Base-by-base conservation (phyloP, 2,329 filamentous ascomycete genomes). In the Cercospora nicotianae region DNA sequence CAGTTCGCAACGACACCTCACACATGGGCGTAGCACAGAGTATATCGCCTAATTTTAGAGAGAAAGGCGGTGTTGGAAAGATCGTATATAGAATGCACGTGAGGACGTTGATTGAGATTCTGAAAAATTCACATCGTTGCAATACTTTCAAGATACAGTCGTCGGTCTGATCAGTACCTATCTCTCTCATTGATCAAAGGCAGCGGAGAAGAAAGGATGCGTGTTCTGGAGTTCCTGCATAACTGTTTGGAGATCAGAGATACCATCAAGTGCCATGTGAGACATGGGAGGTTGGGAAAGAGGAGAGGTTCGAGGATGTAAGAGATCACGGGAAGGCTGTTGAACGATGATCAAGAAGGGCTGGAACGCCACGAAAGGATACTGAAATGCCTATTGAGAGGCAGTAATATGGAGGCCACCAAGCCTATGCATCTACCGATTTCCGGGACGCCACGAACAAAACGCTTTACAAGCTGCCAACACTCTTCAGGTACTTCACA, bases 401-500 rank as follows among this genome's bases (percentile, higher is more conserved):
- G 45, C 18, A 16, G 2, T 30, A 3, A 23, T 26, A 28, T 16
- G 23, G 16, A 28, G 13, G 5, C 9, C 2, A 13, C 48, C 48
- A 8, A 16, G 13, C 13, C 20, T 28, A 28, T 55, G 23, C 48
- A 55, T 55, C 48, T 55, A 55, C 26, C 48, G 12, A n/a, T 55
- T 13, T 3, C 48, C 20, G 13, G 23, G 23, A 31, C 28, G 33
- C 13, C 45, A 26, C 9, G 9, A 61, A 39, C 9, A 3, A 1
- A 3, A n/a, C 30, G 12, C 53, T 59, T 53, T 48, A 68, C 53
- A 65, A 60, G 20, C 26, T 68, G 16, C 63, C 58, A 13, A 63
- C 26, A 10, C 33, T 31, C 28, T 53, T 61, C 67, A 63, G 53
- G 31, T 65, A 68, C 18, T 26, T 18, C n/a, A 68, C 63, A 51